phyloP scores from a whole-genome alignment of 768 basidiomycete species.

The Gloeopeniophorella convolvens region DNA sequence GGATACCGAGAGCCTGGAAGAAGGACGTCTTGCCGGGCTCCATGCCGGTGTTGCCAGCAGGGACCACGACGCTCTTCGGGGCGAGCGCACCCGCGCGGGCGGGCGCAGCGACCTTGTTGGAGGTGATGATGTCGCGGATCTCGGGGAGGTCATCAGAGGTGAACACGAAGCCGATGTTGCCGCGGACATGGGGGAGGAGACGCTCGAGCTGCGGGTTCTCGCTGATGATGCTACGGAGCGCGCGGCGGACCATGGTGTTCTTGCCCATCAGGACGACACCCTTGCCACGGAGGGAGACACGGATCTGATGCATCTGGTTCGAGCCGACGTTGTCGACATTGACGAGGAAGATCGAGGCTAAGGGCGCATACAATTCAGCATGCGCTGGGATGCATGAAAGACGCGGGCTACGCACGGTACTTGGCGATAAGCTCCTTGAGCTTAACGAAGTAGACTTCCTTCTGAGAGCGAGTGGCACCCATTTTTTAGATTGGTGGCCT shows the following conservation, averaged over 20 bases:
- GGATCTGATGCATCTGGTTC: slow-evolving; percentile 99
- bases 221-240: slow-evolving; percentile 81
- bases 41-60: slow-evolving; percentile 98
- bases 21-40: slow-evolving; percentile 99
- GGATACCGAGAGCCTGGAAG: slow-evolving; percentile 99
- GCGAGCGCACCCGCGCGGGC: slow-evolving; percentile 97
- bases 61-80: slow-evolving; percentile 86
- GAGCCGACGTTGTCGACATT: slow-evolving; percentile 99
- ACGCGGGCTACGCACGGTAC: slow-evolving; percentile 59
- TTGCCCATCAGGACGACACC: slow-evolving; percentile 99
- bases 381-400: neutral
- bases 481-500: slow-evolving; percentile 40
- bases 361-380: slow-evolving; percentile 3
- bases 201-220: slow-evolving; percentile 94
- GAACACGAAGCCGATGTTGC: slow-evolving; percentile 99
- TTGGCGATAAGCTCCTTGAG: slow-evolving; percentile 88
- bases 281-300: slow-evolving; percentile 91
- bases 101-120: slow-evolving; percentile 98
- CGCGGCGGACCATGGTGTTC: slow-evolving; percentile 99
- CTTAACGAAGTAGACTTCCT: slow-evolving; percentile 87
- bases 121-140: slow-evolving; percentile 82
- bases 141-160: slow-evolving; percentile 90
- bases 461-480: slow-evolving; percentile 89
- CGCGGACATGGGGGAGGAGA: slow-evolving; percentile 91
- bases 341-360: slow-evolving; percentile 97